Evolutionary conservation across 2,329 filamentous ascomycete genomes (phyloP).

Genomic region (Alternaria solani): DNA sequence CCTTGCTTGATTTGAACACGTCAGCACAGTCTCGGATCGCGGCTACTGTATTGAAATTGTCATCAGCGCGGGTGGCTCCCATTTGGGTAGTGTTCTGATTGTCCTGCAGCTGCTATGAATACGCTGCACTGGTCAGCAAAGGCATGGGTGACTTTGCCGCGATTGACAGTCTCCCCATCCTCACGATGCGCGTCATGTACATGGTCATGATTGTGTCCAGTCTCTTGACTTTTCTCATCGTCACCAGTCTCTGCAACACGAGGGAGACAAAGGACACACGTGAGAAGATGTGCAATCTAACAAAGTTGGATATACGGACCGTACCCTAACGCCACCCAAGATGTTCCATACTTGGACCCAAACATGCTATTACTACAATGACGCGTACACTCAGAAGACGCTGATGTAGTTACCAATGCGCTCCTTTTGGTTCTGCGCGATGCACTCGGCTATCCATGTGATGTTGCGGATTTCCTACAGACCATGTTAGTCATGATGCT

Average conservation of each 20-base stretch:
- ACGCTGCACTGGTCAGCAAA: background rate
- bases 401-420: slow-evolving; percentile 98
- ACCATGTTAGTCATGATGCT: slow-evolving; percentile 21
- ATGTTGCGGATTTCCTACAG: slow-evolving; percentile 96
- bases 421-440: slow-evolving; percentile 99
- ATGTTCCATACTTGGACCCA: slow-evolving; percentile 36
- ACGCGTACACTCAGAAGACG: slow-evolving; percentile 68
- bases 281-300: slow-evolving; percentile 29
- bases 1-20: background rate
- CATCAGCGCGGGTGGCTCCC: background rate
- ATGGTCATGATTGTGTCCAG: background rate
- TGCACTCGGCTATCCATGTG: slow-evolving; percentile 99
- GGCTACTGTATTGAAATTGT: background rate
- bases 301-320: slow-evolving; percentile 43
- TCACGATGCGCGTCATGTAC: background rate
- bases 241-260: no score
- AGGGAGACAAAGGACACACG: background rate
- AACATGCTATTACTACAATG: slow-evolving; percentile 38
- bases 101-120: background rate
- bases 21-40: background rate
- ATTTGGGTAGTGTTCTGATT: background rate
- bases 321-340: slow-evolving; percentile 38
- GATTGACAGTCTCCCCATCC: background rate
- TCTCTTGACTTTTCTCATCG: background rate
- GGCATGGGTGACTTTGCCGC: background rate